Conservation (phyloP, 1,139 yeast genomes). For the Lodderomyces theae region DNA sequence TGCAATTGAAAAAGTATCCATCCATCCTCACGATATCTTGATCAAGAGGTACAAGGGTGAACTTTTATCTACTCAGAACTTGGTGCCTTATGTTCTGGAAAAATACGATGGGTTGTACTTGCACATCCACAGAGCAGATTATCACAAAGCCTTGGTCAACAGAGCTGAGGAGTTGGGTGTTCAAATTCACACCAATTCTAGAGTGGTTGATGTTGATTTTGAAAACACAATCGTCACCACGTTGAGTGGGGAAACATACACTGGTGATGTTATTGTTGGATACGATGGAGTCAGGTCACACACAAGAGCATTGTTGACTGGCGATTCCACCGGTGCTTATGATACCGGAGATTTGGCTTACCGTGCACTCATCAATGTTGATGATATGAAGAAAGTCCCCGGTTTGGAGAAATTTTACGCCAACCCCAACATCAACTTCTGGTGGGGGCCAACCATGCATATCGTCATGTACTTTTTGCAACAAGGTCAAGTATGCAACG, state of each 20-base stretch:
- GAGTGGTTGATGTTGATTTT: slow-evolving; percentile 23
- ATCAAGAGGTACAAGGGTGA: slow-evolving; percentile 26
- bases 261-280: slow-evolving; percentile 34
- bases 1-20: slow-evolving; percentile 19
- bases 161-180: slow-evolving; percentile 25
- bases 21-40: slow-evolving; percentile 24
- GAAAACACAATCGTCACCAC: slow-evolving; percentile 21
- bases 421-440: slow-evolving; percentile 28
- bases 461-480: slow-evolving; percentile 30
- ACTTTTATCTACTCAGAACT: slow-evolving; percentile 21
- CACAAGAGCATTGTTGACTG: slow-evolving; percentile 16
- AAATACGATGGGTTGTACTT: slow-evolving; percentile 22
- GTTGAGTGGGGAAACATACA: slow-evolving; percentile 19
- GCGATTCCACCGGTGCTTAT: slow-evolving; percentile 17
- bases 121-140: slow-evolving; percentile 31
- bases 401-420: slow-evolving; percentile 21
- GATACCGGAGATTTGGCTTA: slow-evolving; percentile 19
- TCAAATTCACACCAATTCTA: slow-evolving; percentile 18
- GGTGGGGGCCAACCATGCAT: slow-evolving; percentile 34
- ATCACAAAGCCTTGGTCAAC: slow-evolving; percentile 23
- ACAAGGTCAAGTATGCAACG: slow-evolving; percentile 18
- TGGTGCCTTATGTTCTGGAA: slow-evolving; percentile 20
- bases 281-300: slow-evolving; percentile 37
- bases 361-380: slow-evolving; percentile 19
- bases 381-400: slow-evolving; percentile 21